Evolutionary conservation across 2,329 filamentous ascomycete species (phyloP).

Genomic region (Fusarium chlamydosporum): DNA sequence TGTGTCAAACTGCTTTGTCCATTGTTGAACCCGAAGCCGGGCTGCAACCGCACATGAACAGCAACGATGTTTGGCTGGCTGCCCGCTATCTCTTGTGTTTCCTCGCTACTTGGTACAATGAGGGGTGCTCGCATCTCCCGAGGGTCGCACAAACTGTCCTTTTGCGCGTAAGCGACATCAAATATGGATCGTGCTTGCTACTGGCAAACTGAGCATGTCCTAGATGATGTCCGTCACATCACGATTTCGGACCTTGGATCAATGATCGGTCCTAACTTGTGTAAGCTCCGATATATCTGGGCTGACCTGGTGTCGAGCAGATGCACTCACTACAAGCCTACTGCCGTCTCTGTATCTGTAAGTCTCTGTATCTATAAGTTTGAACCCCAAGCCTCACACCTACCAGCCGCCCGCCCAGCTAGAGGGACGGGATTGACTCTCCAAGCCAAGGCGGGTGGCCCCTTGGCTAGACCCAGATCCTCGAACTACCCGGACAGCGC

Average conservation of each 20-base stretch:
- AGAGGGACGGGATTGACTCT: neutral
- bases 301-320: neutral
- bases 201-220: constrained; percentile 1
- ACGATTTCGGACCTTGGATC: neutral
- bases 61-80: constrained; percentile 30
- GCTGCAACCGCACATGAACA: constrained; percentile 42
- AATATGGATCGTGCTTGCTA: constrained; percentile 18
- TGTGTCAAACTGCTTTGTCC: constrained; percentile 38
- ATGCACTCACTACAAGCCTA: neutral
- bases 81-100: constrained; percentile 27
- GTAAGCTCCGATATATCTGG: too few relatives aligned
- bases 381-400: constrained; percentile 30
- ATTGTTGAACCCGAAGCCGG: constrained; percentile 36
- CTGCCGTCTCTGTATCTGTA: neutral
- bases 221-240: neutral
- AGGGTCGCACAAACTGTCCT: constrained; percentile 29
- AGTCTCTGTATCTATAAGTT: neutral
- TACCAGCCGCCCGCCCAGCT: neutral
- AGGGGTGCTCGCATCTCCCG: constrained; percentile 40
- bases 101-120: constrained; percentile 43
- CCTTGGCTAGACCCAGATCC: constrained; percentile 44
- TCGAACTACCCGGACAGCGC: constrained; percentile 17
- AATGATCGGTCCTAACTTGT: neutral
- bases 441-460: constrained; percentile 44
- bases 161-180: constrained; percentile 28